Evolutionary conservation across 176 grass and related monocot species (phyloP), one percentile per base, ranked within the genome.

Genomic region (Lolium rigidum): DNA sequence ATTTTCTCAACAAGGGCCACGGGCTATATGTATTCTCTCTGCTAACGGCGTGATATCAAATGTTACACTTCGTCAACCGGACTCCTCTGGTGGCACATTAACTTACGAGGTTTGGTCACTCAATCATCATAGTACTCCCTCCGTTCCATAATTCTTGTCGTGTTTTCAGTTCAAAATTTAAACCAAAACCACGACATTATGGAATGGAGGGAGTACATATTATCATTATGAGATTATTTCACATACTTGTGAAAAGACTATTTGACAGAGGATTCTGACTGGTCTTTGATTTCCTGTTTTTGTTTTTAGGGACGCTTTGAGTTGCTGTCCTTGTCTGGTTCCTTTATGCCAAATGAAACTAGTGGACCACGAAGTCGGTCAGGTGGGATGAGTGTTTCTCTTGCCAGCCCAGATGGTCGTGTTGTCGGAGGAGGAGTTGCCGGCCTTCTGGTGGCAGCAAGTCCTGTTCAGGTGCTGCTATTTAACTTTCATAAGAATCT

Each of bases 311-410:
- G 95, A 66, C 91, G 89, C 18, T 98, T 98, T 77, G 91, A 98
- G 83, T 86, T 98, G 79, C 86, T 98, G 21, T 95, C 93, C 52
- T 83, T 98, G 38, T 98, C 95, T 59, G 95, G 95, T n/a, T 98
- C 95, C 22, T 98, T 98, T 77, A 92, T 95, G 91, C 95, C 95
- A 65, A 90, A 89, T 10, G 93, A 98, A 87, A 98, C 71, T 83
- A 90, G 78, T 15, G 91, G 95, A 21, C 83, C 89, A 86, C 74
- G 89, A 26, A 95, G 89, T 85, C 80, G 95, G 21, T 95, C 95
- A 74, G 95, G 95, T 73, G 95, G 95, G 31, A 95, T 98, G 95
- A 98, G 95, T 68, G 95, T 98, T 43, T 93, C 91, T 83, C 87
- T 95, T 79, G 93, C 93, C 7, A 92, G 93, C 54, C 89, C 91